Conservation (phyloP, 441 rosid species). For the Theobroma grandiflorum region DNA sequence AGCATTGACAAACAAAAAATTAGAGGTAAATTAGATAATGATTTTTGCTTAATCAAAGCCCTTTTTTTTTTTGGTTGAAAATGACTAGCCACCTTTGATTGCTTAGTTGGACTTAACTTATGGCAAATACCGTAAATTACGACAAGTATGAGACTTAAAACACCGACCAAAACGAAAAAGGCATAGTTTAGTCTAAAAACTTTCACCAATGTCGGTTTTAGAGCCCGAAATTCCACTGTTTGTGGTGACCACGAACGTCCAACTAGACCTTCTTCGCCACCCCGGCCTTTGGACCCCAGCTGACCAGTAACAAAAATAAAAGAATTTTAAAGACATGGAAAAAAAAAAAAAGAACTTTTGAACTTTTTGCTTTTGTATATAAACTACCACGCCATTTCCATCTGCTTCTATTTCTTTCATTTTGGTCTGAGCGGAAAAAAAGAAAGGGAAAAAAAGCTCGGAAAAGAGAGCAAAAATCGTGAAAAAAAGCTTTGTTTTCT, state of each 20-base stretch:
- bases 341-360: neutral
- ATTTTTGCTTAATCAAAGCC: neutral
- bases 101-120: neutral
- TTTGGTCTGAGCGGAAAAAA: neutral
- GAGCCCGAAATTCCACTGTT: conserved; percentile 29
- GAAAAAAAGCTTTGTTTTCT: conserved; percentile 31
- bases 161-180: conserved; percentile 12
- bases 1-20: neutral
- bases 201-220: conserved; percentile 40
- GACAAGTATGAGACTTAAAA: conserved; percentile 13
- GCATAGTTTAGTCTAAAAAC: conserved; percentile 3
- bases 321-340: conserved; percentile 5
- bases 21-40: neutral
- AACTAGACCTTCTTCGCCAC: conserved; percentile 32
- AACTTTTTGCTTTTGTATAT: conserved; percentile 34
- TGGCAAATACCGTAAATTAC: conserved; percentile 36
- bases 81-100: conserved; percentile 9
- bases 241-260: conserved; percentile 60
- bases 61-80: neutral
- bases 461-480: conserved; percentile 14
- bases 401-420: neutral
- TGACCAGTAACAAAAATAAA: conserved; percentile 37
- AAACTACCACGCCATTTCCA: conserved; percentile 23
- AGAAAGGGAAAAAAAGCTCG: neutral
- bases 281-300: conserved; percentile 58